phyloP scores from a whole-genome alignment of 805 yeast species.

The Saccharomycopsis oosterbeekiorum region DNA sequence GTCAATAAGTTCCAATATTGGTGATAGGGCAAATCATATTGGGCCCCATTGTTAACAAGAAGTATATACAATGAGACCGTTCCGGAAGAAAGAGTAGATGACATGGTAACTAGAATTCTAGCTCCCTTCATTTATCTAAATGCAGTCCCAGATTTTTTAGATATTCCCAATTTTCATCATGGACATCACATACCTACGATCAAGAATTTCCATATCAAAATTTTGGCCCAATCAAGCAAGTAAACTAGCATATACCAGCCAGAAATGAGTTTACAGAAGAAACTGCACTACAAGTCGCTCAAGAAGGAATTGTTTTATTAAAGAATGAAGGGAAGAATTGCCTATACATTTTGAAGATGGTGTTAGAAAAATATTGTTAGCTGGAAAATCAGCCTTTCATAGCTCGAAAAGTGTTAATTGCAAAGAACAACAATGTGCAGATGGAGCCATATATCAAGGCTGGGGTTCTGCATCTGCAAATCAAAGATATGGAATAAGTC shows the following conservation, averaged over 20 bases:
- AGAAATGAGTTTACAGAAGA: slow-evolving; percentile 38
- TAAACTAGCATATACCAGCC: slow-evolving; percentile 47
- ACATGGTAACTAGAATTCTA: slow-evolving; percentile 51
- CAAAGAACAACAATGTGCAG: slow-evolving; percentile 40
- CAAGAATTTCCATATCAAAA: slow-evolving; percentile 44
- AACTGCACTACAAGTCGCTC: slow-evolving; percentile 43
- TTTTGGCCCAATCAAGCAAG: slow-evolving; percentile 42
- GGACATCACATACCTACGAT: slow-evolving; percentile 49
- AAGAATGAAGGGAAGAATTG: slow-evolving; percentile 41
- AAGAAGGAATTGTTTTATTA: slow-evolving; percentile 46
- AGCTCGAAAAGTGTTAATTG: slow-evolving; percentile 44
- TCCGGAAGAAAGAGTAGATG: slow-evolving; percentile 43
- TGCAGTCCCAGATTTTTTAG: slow-evolving; percentile 6
- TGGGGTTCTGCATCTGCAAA: slow-evolving; percentile 59
- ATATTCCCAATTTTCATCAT: slow-evolving; percentile 43
- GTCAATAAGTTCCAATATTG: slow-evolving; percentile 44
- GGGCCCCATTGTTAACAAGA: slow-evolving; percentile 49
- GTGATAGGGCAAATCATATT: slow-evolving; percentile 45
- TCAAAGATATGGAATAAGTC: slow-evolving; percentile 48
- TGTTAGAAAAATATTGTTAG: slow-evolving; percentile 29
- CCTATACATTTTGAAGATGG: slow-evolving; percentile 37
- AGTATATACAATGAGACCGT: slow-evolving; percentile 48
- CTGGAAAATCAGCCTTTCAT: slow-evolving; percentile 45
- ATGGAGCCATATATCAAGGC: slow-evolving; percentile 48
- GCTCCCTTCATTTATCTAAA: slow-evolving; percentile 35